Percentiles rank a stretch among this genome's conserved stretches.
Evolutionary conservation across 2,329 filamentous ascomycete species (phyloP).

Genomic region (Calonectria hawksworthii): DNA sequence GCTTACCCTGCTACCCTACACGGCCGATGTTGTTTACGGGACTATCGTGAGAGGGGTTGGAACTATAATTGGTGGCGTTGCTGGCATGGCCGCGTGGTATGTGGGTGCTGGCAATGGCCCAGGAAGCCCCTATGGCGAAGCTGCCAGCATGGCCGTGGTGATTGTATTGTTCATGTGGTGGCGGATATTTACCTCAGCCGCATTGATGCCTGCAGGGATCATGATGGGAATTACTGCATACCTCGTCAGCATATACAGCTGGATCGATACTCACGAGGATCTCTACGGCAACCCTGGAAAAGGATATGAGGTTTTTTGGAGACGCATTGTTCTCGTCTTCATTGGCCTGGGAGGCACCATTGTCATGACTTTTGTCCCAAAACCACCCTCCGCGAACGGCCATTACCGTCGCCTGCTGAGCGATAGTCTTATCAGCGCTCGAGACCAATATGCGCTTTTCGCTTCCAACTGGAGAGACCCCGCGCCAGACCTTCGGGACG

Average conservation of each 20-base stretch:
- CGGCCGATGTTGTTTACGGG: slow-evolving; percentile 35
- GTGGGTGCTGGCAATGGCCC: slow-evolving; percentile 17
- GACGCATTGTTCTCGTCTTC: slow-evolving; percentile 23
- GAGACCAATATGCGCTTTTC: slow-evolving; percentile 27
- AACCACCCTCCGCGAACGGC: slow-evolving; percentile 24
- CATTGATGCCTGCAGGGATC: slow-evolving; percentile 33
- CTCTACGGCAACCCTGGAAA: slow-evolving; percentile 31
- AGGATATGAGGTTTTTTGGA: slow-evolving; percentile 29
- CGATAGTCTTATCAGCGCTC: slow-evolving; percentile 21
- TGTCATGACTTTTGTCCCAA: slow-evolving; percentile 26
- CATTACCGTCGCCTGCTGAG: slow-evolving; percentile 25
- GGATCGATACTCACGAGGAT: slow-evolving; percentile 37
- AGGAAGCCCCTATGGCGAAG: slow-evolving; percentile 33
- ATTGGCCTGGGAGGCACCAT: slow-evolving; percentile 15
- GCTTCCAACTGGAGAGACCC: slow-evolving; percentile 23
- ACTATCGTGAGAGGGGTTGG: slow-evolving; percentile 25
- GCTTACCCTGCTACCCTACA: slow-evolving; percentile 36
- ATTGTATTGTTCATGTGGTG: slow-evolving; percentile 39
- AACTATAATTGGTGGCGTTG: slow-evolving; percentile 18
- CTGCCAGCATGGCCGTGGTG: slow-evolving; percentile 35
- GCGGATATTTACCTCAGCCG: slow-evolving; percentile 35
- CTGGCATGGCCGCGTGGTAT: slow-evolving; percentile 23
- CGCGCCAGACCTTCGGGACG: slow-evolving; percentile 16
- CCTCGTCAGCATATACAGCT: slow-evolving; percentile 37
- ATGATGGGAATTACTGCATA: slow-evolving; percentile 40